phyloP scores from a whole-genome alignment of 2,329 filamentous ascomycete species.

The Rachicladosporium sp. region DNA sequence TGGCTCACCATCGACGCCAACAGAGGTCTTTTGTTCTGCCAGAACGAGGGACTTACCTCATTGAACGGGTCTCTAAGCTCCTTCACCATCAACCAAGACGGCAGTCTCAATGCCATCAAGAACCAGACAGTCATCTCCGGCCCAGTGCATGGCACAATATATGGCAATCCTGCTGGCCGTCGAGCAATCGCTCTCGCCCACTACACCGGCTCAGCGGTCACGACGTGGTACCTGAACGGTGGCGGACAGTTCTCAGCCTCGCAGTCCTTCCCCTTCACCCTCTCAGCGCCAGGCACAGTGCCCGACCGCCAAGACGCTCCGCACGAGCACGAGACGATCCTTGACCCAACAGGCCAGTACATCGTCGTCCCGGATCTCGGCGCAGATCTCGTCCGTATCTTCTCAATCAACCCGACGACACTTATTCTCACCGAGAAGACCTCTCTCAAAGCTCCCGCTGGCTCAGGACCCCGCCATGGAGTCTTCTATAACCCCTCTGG shows the following conservation, averaged over 20 bases:
- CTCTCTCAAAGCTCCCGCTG: slow-evolving; percentile 16
- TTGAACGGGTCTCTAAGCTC: slow-evolving; percentile 38
- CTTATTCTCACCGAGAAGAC: slow-evolving; percentile 15
- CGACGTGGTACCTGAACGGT: slow-evolving; percentile 37
- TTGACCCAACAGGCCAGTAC: slow-evolving; percentile 27
- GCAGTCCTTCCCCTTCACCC: slow-evolving; percentile 19
- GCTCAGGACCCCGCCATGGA: slow-evolving; percentile 25
- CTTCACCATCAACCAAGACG: slow-evolving; percentile 27
- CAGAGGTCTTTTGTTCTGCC: slow-evolving; percentile 43
- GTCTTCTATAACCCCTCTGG: slow-evolving; percentile 24
- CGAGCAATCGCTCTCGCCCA: slow-evolving; percentile 30
- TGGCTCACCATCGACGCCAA: slow-evolving; percentile 48
- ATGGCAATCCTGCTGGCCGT: slow-evolving; percentile 24
- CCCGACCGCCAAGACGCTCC: slow-evolving; percentile 23
- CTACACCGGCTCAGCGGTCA: slow-evolving; percentile 29
- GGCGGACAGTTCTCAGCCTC: slow-evolving; percentile 31
- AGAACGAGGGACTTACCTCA: slow-evolving; percentile 43
- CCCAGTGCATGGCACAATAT: slow-evolving; percentile 30
- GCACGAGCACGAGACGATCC: slow-evolving; percentile 25
- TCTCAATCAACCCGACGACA: slow-evolving; percentile 15
- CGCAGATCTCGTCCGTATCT: slow-evolving; percentile 25
- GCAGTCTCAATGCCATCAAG: slow-evolving; percentile 25
- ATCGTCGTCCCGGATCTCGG: slow-evolving; percentile 27
- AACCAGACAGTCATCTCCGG: slow-evolving; percentile 25
- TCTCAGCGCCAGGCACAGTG: slow-evolving; percentile 18